phyloP scores from a whole-genome alignment of 345 rosid species.

The Zanthoxylum bungeanum region DNA sequence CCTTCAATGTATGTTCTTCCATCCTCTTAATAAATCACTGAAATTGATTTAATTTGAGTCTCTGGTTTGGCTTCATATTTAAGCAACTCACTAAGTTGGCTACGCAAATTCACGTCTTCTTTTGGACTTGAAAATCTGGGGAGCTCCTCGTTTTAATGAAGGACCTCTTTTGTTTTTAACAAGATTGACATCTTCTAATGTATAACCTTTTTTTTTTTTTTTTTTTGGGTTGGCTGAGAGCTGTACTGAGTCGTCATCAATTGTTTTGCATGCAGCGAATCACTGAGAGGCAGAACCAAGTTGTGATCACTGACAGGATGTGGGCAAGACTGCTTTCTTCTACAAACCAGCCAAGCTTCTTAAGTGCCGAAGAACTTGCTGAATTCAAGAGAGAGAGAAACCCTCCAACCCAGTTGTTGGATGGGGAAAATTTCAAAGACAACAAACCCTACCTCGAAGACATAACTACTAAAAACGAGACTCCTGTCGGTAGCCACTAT shows the following conservation, averaged over 20 bases:
- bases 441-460: not conserved
- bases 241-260: not conserved
- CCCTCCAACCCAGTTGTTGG: slow-evolving; percentile 19
- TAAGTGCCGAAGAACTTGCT: slow-evolving; percentile 23
- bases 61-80: not conserved
- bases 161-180: not conserved
- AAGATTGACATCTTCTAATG: not conserved
- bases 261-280: slow-evolving; percentile 43
- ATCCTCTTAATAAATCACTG: not conserved
- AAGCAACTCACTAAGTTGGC: not conserved
- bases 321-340: slow-evolving; percentile 82
- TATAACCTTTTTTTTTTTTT: not conserved
- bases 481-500: too few relatives aligned
- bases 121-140: not conserved
- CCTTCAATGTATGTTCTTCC: slow-evolving; percentile 49
- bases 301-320: slow-evolving; percentile 85
- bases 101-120: not conserved
- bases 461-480: not conserved
- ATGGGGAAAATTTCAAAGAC: slow-evolving; percentile 5
- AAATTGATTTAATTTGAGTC: not conserved
- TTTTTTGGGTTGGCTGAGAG: too few relatives aligned
- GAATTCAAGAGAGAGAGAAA: slow-evolving; percentile 16
- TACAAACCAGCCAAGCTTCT: slow-evolving; percentile 79
- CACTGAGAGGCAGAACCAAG: slow-evolving; percentile 57
- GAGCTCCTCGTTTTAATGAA: not conserved